Base-by-base conservation (phyloP, 2,329 filamentous ascomycete genomes). In the Leptographium flavum region DNA sequence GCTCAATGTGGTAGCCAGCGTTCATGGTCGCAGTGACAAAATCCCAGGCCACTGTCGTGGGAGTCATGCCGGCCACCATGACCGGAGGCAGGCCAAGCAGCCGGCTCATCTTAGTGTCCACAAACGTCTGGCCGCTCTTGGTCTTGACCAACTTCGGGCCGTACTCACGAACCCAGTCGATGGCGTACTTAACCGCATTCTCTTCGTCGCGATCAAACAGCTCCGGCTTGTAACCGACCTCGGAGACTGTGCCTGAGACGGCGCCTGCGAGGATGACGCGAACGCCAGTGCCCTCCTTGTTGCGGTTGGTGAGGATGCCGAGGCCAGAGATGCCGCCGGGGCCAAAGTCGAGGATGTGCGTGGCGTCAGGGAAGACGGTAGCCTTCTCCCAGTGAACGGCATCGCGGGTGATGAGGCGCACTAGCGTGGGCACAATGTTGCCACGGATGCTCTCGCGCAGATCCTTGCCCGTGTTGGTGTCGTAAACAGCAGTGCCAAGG, bases 271-370 rank as follows among this genome's bases (percentile, higher is more conserved):
- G 74, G 53, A 98, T 94, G 53, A 98, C 88, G 49, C 90, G 87
- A 31, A 98, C 92, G 57, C 92, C 92, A 47, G 87, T 96, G 51
- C 92, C 92, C 63, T 98, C 93, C 71, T 98, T 98, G 74, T 96
- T 98, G 56, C 92, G 86, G 72, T 94, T 96, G 47, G 92, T 98
- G 52, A 98, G 71, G 39, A 94, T 85, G 58, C 92, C 93, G 21
- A 98, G 80, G 52, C 93, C 93, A 22, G 92, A 98, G 52, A 96
- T 92, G 50, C 92, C 93, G 57, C 92, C 92, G 21, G 92, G 92
- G 39, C 93, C 92, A 56, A 98, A 96, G 66, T 98, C 92, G 43
- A 98, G 69, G 46, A 98, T 85, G 61, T 98, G 92, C 4, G 90
- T 95, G 19, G 92, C 92, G 21, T 79, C 74, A 4, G 86, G 81